A percentile compares a stretch with the other conserved stretches of the same genome.
phyloP scores from a whole-genome alignment of 441 rosid genomes.

The Syzygium malaccense region DNA sequence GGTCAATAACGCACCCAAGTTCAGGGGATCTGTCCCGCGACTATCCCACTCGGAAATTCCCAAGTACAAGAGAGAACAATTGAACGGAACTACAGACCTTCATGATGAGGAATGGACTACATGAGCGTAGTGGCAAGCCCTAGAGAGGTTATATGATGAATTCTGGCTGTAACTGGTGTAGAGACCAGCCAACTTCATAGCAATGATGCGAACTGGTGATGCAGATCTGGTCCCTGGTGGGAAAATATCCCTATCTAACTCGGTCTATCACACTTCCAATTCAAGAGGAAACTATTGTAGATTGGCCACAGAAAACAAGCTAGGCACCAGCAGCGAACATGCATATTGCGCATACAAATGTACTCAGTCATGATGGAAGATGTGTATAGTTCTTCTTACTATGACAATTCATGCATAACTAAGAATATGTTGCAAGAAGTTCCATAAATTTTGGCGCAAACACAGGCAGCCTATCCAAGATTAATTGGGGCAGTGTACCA shows the following conservation, averaged over 20 bases:
- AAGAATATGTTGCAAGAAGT: neutral
- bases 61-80: neutral
- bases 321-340: neutral
- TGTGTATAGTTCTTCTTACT: neutral
- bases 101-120: neutral
- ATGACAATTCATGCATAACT: neutral
- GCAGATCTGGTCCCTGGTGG: neutral
- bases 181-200: neutral
- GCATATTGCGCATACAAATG: neutral
- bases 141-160: neutral
- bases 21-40: neutral
- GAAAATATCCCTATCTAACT: neutral
- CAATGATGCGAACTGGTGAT: neutral
- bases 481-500: neutral
- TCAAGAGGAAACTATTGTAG: neutral
- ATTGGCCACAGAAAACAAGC: neutral
- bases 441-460: neutral
- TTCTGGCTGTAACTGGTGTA: neutral
- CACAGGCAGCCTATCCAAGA: too few species aligned
- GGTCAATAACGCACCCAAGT: neutral
- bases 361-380: neutral
- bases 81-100: neutral
- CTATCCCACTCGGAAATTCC: neutral
- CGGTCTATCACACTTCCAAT: neutral
- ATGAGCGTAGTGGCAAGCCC: neutral